Conservation (phyloP, 1,284 basidiomycete genomes). For the Malassezia slooffiae region DNA sequence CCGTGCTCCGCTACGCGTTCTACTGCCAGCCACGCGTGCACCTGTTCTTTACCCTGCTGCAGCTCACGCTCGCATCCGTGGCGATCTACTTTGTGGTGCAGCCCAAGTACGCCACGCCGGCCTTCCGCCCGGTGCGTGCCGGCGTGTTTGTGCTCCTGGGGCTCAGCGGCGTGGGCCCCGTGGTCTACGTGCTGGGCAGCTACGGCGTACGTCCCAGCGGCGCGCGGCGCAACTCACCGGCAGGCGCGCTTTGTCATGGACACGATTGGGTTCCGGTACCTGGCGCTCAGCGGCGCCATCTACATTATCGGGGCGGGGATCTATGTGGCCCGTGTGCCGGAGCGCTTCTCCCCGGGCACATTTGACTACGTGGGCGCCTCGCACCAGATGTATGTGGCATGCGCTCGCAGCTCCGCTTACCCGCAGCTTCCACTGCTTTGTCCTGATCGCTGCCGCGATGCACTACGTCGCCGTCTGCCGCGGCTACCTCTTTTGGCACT, state of each 20-base stretch:
- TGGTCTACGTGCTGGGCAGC: conserved; percentile 60
- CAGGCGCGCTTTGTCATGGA: conserved; percentile 49
- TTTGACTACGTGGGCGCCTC: conserved; percentile 61
- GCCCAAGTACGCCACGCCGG: conserved; percentile 64
- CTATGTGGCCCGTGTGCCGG: conserved; percentile 65
- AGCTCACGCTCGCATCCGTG: conserved; percentile 51
- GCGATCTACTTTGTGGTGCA: conserved; percentile 67
- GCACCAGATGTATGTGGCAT: conserved; percentile 29
- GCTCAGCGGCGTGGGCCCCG: conserved; percentile 60
- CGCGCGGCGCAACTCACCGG: conserved; percentile 34
- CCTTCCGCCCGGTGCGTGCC: conserved; percentile 66
- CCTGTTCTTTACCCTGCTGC: conserved; percentile 52
- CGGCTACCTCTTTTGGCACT: conserved; percentile 42
- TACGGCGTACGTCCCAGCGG: too few relatives aligned
- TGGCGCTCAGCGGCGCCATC: conserved; percentile 26
- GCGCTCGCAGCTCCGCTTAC: neutral
- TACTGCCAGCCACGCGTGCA: conserved; percentile 35
- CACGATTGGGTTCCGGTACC: conserved; percentile 33
- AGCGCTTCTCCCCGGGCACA: conserved; percentile 62
- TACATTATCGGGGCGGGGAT: conserved; percentile 33
- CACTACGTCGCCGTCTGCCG: conserved; percentile 53
- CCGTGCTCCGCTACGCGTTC: conserved; percentile 50
- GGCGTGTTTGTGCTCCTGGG: conserved; percentile 70
- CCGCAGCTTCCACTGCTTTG: conserved; percentile 63
- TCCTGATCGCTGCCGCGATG: conserved; percentile 63